These are phyloP conservation scores for Hypoxylon intermedium DNA, from an alignment of 495 filamentous ascomycete species.

Conservation along the genomic window DNA sequence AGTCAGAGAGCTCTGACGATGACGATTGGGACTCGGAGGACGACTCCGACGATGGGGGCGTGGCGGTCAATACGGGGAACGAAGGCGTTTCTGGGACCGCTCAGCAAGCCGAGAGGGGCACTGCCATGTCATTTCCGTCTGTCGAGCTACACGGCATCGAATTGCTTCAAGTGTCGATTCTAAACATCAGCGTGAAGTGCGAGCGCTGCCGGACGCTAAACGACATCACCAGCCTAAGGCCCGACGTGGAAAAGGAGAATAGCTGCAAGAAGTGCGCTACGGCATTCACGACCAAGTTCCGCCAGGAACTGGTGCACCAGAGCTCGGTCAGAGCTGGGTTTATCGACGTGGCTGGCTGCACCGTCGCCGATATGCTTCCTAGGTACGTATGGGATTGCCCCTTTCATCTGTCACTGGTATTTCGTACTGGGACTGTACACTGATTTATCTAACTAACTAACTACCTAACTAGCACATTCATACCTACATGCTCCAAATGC, in stretches of 20 bases:
- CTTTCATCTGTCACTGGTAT: too few relatives aligned
- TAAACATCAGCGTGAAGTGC: slow-evolving; percentile 82
- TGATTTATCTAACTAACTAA: slow-evolving; percentile 1
- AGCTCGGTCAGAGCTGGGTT: slow-evolving; percentile 81
- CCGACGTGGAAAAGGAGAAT: slow-evolving; percentile 47
- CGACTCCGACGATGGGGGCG: slow-evolving; percentile 54
- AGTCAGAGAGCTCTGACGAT: slow-evolving; percentile 53
- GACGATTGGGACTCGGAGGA: slow-evolving; percentile 42
- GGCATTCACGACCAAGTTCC: slow-evolving; percentile 70
- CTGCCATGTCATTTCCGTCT: slow-evolving; percentile 81
- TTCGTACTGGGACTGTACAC: too few relatives aligned
- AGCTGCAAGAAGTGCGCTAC: slow-evolving; percentile 82
- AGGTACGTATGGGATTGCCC: slow-evolving; percentile 58
- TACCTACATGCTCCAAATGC: slow-evolving; percentile 82
- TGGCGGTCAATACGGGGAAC: slow-evolving; percentile 47
- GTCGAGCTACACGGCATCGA: slow-evolving; percentile 84
- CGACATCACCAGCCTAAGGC: slow-evolving; percentile 72
- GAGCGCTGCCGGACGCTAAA: slow-evolving; percentile 79
- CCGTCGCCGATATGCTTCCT: slow-evolving; percentile 78
- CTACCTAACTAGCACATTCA: slow-evolving; percentile 66
- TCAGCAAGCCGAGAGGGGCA: slow-evolving; percentile 64
- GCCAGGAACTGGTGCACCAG: slow-evolving; percentile 77
- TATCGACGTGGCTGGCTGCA: slow-evolving; percentile 81
- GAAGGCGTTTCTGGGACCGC: slow-evolving; percentile 50
- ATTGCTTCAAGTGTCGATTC: slow-evolving; percentile 71